A percentile compares a stretch with the other conserved stretches of the same genome.
Conservation (phyloP, 257 asterid genomes). For the Paulownia fortunei region DNA sequence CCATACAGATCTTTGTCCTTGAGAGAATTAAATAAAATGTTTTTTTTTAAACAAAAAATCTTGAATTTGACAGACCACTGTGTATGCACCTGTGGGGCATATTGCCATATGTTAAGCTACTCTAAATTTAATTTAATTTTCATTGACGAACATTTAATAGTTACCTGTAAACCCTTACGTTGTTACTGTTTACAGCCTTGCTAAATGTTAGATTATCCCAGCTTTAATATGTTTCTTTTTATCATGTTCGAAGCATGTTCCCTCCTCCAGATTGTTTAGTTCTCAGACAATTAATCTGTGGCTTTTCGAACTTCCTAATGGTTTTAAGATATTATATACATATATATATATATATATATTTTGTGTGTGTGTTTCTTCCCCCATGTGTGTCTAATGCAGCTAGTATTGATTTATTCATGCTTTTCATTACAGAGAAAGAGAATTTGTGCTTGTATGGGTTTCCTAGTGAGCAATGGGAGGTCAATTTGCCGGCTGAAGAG, state of each 20-base stretch:
- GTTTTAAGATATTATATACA: background rate
- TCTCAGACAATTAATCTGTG: background rate
- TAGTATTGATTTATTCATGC: conserved; percentile 28
- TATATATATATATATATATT: too few species aligned
- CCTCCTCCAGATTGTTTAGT: background rate
- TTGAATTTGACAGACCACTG: background rate
- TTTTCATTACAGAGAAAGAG: conserved; percentile 58
- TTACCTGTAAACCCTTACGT: background rate
- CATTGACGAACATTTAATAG: background rate
- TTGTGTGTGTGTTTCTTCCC: background rate
- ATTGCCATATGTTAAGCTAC: background rate
- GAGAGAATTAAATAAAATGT: background rate
- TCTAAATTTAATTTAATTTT: background rate
- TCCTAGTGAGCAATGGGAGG: conserved; percentile 76
- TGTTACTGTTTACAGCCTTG: background rate
- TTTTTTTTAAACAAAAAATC: background rate
- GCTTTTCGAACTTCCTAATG: background rate
- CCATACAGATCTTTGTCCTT: background rate
- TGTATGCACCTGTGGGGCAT: background rate
- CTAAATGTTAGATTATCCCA: background rate
- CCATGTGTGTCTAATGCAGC: conserved; percentile 6
- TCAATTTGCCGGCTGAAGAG: conserved; percentile 77
- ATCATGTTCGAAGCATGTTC: background rate
- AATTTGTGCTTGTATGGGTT: conserved; percentile 68
- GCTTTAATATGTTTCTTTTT: background rate